Base-by-base conservation (phyloP, 2,329 filamentous ascomycete genomes). In the Cercospora janseana region DNA sequence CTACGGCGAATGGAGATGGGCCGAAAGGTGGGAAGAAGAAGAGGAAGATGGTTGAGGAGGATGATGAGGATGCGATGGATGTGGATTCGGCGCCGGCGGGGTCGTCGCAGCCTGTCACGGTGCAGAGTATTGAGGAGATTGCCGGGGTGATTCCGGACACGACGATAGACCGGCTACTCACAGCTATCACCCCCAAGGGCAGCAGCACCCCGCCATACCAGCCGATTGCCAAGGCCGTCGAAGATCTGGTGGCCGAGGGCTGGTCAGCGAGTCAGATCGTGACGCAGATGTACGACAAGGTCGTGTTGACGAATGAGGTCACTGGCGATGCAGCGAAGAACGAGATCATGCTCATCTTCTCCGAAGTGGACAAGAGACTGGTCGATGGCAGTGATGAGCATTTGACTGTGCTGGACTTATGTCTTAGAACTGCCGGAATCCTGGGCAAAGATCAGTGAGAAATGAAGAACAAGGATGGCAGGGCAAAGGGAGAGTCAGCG, bases 311-410 rank as follows among this genome's bases (percentile, higher is more conserved):
- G 65, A 89, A 95, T 64, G 93, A 97, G 68, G 79, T 83, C 6
- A 85, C 96, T 18, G 81, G 83, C 0, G 89, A 96, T 64, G 71
- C 81, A 9, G 87, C 95, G 65, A 98, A 98, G 74, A 94, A 92
- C 66, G 85, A 85, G 68, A 92, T 98, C 52, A 85, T 92, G 40
- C 77, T 88, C 55, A 77, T 92, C 3, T 98, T 98, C 66, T 96
- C 91, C 0, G 91, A 97, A 69, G 79, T 92, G 21, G 93, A 99
- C 67, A 97, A 97, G 77, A 80, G 93, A 58, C 72, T 98, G 38
- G 86, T 95, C 4, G 94, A 99, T 69, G 93, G 93, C 6, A 87
- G 91, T 2, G 93, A 98, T 66, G 93, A 98, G 72, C 92, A 98
- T 67, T 75, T 98, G 18, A 89, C 88, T 1, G 86, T 97, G 52